These are phyloP conservation scores for Verbena officinalis DNA, from an alignment of 257 asterid species.

Conservation along the genomic window DNA sequence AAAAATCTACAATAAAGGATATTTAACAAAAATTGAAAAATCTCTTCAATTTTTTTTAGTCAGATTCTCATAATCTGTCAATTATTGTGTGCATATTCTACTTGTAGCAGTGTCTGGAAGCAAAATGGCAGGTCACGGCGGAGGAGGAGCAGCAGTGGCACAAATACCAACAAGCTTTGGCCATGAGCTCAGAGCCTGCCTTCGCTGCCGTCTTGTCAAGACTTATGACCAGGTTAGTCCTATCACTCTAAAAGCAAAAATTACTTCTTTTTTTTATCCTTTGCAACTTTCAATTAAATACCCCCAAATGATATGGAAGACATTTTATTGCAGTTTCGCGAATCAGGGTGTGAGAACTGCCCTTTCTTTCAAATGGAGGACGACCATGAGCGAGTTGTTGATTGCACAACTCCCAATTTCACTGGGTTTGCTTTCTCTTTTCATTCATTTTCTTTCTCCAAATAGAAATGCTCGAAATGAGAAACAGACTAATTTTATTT, in stretches of 20 bases:
- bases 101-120: background rate
- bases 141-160: slow-evolving; percentile 50
- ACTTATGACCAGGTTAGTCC: slow-evolving; percentile 80
- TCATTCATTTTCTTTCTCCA: background rate
- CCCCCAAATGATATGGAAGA: background rate
- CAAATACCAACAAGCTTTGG: slow-evolving; percentile 96
- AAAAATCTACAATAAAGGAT: background rate
- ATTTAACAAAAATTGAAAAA: background rate
- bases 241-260: background rate
- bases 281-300: background rate
- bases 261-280: background rate
- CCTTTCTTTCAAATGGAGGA: slow-evolving; percentile 89
- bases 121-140: slow-evolving; percentile 49
- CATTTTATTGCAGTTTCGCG: slow-evolving; percentile 64
- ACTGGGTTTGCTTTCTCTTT: slow-evolving; percentile 56
- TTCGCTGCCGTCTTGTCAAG: slow-evolving; percentile 94
- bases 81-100: background rate
- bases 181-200: slow-evolving; percentile 93
- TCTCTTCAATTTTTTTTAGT: background rate
- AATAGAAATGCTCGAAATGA: background rate
- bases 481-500: background rate
- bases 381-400: slow-evolving; percentile 80
- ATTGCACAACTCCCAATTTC: slow-evolving; percentile 88
- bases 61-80: background rate
- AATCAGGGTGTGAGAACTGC: slow-evolving; percentile 95